A percentile compares a stretch with the other conserved stretches of the same genome.
phyloP scores from a whole-genome alignment of 371 early-diverging fungal species.

The Zychaea mexicana region DNA sequence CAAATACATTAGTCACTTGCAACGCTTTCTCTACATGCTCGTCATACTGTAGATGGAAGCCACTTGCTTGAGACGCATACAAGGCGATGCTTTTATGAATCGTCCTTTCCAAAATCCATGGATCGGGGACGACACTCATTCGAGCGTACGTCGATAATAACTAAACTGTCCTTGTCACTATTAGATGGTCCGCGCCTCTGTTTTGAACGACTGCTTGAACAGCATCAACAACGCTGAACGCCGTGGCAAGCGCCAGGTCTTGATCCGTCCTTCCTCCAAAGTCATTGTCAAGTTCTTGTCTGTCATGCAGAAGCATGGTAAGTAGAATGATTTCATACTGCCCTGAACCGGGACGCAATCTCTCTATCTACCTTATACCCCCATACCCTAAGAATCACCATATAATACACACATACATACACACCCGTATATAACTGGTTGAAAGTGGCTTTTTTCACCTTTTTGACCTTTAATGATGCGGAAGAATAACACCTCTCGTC shows the following conservation, averaged over 20 bases:
- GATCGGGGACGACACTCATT: conserved; percentile 21
- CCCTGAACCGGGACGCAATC: no score
- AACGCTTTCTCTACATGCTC: not conserved
- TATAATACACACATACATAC: not conserved
- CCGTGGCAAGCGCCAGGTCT: conserved; percentile 92
- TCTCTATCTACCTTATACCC: conserved; percentile 27
- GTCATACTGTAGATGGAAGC: not conserved
- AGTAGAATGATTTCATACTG: conserved; percentile 33
- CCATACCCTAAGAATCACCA: not conserved
- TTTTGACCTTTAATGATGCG: conserved; percentile 76
- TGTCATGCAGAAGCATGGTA: conserved; percentile 98
- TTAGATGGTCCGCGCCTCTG: conserved; percentile 35
- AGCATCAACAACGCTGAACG: conserved; percentile 86
- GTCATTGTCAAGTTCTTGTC: conserved; percentile 97
- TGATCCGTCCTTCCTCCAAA: conserved; percentile 95
- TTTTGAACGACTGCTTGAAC: conserved; percentile 90
- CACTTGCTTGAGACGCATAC: not conserved
- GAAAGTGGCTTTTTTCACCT: conserved; percentile 40
- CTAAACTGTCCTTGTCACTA: not conserved
- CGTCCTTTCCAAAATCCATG: not conserved
- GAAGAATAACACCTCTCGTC: conserved; percentile 47
- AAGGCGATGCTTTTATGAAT: not conserved
- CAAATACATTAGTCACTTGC: conserved; percentile 4
- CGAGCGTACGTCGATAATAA: conserved; percentile 16
- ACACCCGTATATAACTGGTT: conserved; percentile 66